These are phyloP conservation scores for Coemansia sp. DNA, from an alignment of 192 early-diverging fungal species.

Conservation along the genomic window DNA sequence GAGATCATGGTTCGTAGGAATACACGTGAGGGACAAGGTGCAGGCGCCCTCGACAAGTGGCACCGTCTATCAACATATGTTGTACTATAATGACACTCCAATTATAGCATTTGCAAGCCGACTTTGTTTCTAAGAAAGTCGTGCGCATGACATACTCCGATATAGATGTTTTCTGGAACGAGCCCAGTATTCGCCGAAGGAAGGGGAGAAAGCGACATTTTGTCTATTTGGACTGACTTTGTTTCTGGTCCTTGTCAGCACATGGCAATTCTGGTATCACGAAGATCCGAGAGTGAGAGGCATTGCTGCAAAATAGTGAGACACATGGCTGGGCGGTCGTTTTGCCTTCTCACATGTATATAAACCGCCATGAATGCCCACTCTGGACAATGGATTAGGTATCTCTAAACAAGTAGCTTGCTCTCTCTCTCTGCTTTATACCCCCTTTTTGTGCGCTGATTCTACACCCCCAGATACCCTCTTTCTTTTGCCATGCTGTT, in stretches of 20 bases:
- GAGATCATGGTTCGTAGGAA: background rate
- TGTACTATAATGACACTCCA: background rate
- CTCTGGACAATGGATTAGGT: background rate
- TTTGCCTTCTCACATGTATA: background rate
- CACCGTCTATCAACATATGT: background rate
- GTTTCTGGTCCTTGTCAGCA: background rate
- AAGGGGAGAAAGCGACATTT: background rate
- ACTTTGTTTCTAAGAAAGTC: background rate
- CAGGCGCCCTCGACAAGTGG: background rate
- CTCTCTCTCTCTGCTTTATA: background rate
- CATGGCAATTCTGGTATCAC: background rate
- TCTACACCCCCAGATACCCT: too few species aligned
- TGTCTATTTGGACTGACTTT: background rate
- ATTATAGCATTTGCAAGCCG: background rate
- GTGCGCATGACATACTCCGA: background rate
- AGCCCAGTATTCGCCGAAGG: background rate
- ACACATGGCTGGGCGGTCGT: background rate
- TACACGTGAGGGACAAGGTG: background rate
- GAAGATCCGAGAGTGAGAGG: background rate
- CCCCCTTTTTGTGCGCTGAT: too few species aligned
- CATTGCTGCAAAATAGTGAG: background rate
- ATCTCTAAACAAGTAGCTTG: conserved; percentile 6
- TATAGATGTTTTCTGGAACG: too few species aligned
- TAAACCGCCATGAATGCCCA: background rate
- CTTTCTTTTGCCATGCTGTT: conserved; percentile 18